Evolutionary conservation across 2,329 filamentous ascomycete species (phyloP).

Genomic region (Cercospora zeina): DNA sequence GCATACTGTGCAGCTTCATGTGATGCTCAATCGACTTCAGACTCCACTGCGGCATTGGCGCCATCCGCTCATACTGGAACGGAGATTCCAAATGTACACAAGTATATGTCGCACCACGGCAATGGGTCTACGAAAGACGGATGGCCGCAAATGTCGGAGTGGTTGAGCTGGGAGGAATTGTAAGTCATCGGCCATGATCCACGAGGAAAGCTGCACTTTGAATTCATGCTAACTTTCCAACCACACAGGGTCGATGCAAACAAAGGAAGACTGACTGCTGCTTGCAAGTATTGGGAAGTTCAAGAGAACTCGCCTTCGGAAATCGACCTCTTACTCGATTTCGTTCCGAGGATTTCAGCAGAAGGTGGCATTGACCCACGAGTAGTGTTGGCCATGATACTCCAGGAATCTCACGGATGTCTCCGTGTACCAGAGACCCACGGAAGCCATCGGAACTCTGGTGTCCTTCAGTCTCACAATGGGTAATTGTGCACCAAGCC

Average conservation of each 20-base stretch:
- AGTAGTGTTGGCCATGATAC: slow-evolving; percentile 49
- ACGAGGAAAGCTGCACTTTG: not conserved
- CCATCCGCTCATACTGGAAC: not conserved
- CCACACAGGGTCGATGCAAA: slow-evolving; percentile 41
- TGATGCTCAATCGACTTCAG: not conserved
- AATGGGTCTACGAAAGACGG: slow-evolving; percentile 41
- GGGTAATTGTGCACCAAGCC: slow-evolving; percentile 29
- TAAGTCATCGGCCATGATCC: not conserved
- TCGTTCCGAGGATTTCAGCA: slow-evolving; percentile 39
- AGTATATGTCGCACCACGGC: slow-evolving; percentile 35
- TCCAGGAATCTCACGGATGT: slow-evolving; percentile 52
- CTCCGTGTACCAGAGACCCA: slow-evolving; percentile 48
- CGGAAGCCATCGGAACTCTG: slow-evolving; percentile 45
- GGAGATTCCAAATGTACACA: not conserved
- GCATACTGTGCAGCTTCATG: slow-evolving; percentile 11
- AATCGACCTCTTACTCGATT: slow-evolving; percentile 42
- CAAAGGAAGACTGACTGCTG: slow-evolving; percentile 39
- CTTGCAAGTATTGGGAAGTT: slow-evolving; percentile 42
- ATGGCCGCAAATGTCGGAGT: slow-evolving; percentile 42
- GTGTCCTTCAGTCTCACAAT: slow-evolving; percentile 51
- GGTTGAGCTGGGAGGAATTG: slow-evolving; percentile 43
- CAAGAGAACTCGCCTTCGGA: slow-evolving; percentile 45
- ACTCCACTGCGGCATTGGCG: not conserved
- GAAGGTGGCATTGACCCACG: slow-evolving; percentile 42
- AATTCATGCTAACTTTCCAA: slow-evolving; percentile 6